These are phyloP conservation scores for Salix caprea DNA, from an alignment of 345 rosid species.

Conservation along the genomic window DNA sequence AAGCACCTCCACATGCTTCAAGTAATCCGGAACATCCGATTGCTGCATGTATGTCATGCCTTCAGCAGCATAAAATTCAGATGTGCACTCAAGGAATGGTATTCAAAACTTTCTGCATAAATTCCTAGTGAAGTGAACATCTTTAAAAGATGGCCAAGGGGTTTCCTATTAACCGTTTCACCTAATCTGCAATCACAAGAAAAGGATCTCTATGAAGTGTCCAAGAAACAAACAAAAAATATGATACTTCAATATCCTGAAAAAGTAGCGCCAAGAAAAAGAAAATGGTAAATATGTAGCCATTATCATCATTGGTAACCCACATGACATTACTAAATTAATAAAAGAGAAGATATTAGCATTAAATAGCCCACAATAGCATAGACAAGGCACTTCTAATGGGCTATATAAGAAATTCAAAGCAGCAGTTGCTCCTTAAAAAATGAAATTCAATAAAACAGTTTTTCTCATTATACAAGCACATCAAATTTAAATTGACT, in stretches of 20 bases:
- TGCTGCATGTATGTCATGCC: slow-evolving; percentile 98
- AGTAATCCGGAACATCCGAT: slow-evolving; percentile 90
- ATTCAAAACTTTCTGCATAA: slow-evolving; percentile 84
- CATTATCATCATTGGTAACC: no score
- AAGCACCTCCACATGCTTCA: slow-evolving; percentile 94
- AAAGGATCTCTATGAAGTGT: slow-evolving; percentile 3
- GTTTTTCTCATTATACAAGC: no score
- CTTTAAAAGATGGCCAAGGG: slow-evolving; percentile 89
- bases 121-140: slow-evolving; percentile 97
- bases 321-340: no score
- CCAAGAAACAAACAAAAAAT: not conserved
- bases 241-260: not conserved
- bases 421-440: no score
- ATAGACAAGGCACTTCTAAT: no score
- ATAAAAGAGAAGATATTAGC: no score
- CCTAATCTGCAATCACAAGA: slow-evolving; percentile 55
- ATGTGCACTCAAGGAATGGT: slow-evolving; percentile 84
- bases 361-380: no score
- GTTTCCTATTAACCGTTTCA: slow-evolving; percentile 86
- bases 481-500: no score
- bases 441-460: no score
- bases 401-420: no score
- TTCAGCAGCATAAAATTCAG: slow-evolving; percentile 95
- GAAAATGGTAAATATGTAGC: no score
- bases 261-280: no score